Conservation (phyloP, 2,329 filamentous ascomycete species). For the Thelonectria blattea region DNA sequence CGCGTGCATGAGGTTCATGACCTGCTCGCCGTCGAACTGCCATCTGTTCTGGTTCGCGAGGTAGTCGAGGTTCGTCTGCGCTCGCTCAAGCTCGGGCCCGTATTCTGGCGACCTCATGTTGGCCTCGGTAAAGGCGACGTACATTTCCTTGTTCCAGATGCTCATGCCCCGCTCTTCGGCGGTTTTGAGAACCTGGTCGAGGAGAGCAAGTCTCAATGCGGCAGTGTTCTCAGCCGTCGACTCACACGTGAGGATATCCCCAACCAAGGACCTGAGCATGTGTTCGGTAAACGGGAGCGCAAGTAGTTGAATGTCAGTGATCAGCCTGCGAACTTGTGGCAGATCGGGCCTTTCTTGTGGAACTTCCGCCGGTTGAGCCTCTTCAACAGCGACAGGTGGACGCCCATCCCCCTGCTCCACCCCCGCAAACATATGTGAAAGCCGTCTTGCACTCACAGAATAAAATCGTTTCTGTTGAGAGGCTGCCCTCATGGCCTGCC, state of each 20-base stretch:
- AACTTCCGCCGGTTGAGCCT: too few relatives aligned
- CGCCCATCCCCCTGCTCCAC: not conserved
- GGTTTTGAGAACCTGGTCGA: constrained; percentile 51
- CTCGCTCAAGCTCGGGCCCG: constrained; percentile 43
- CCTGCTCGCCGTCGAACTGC: constrained; percentile 48
- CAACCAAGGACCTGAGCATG: constrained; percentile 47
- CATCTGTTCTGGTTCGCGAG: constrained; percentile 48
- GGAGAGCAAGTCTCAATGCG: constrained; percentile 44
- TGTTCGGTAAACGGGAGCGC: constrained; percentile 45
- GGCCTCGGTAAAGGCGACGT: constrained; percentile 54
- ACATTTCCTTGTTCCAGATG: constrained; percentile 53
- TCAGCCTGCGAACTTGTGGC: constrained; percentile 34
- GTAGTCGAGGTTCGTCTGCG: constrained; percentile 53
- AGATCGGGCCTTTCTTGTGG: constrained; percentile 21
- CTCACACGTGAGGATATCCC: constrained; percentile 43
- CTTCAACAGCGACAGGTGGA: too few relatives aligned
- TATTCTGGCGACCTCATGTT: constrained; percentile 43
- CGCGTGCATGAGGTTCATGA: constrained; percentile 51
- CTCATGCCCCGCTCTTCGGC: constrained; percentile 53
- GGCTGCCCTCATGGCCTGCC: constrained; percentile 44
- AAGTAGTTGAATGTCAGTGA: constrained; percentile 48
- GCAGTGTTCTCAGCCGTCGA: constrained; percentile 30
- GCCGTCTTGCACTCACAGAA: constrained; percentile 41
- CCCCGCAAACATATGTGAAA: constrained; percentile 18
- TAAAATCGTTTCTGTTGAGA: constrained; percentile 44